Percentiles rank a stretch among this genome's conserved stretches.
phyloP scores from a whole-genome alignment of 208 protist species.

The Leishmania braziliensis region DNA sequence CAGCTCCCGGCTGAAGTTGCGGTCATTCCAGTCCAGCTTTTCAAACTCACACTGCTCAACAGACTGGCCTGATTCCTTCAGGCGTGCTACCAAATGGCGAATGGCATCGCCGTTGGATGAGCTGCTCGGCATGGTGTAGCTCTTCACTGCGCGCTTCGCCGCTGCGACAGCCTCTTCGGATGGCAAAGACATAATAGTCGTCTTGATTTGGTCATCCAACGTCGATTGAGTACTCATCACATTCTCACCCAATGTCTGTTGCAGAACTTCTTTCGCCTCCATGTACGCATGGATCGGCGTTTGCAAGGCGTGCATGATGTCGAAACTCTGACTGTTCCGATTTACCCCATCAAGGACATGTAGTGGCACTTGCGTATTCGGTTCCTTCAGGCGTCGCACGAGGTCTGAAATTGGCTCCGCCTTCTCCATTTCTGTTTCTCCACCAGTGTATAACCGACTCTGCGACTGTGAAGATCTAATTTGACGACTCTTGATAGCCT shows the following conservation, averaged over 20 bases:
- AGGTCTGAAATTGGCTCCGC: constrained; percentile 40
- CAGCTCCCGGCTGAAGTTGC: constrained; percentile 53
- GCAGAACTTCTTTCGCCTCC: constrained; percentile 55
- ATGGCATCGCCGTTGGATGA: constrained; percentile 48
- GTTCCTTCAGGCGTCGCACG: constrained; percentile 33
- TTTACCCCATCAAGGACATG: constrained; percentile 49
- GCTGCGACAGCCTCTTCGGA: constrained; percentile 33
- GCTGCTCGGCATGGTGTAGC: constrained; percentile 11
- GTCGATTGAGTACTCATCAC: neutral
- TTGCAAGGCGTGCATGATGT: constrained; percentile 39
- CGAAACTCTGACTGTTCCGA: constrained; percentile 55
- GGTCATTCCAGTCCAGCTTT: constrained; percentile 58
- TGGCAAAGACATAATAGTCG: constrained; percentile 44
- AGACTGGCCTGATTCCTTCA: constrained; percentile 27
- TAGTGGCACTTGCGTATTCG: constrained; percentile 35
- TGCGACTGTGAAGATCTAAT: constrained; percentile 16
- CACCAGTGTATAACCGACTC: constrained; percentile 2
- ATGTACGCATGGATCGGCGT: constrained; percentile 50
- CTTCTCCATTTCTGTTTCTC: constrained; percentile 29
- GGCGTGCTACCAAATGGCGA: constrained; percentile 33
- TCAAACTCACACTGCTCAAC: constrained; percentile 37
- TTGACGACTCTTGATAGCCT: constrained; percentile 30
- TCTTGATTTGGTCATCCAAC: constrained; percentile 41
- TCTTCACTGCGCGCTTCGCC: constrained; percentile 29
- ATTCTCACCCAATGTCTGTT: constrained; percentile 8